A percentile compares a stretch with the other conserved stretches of the same genome.
phyloP scores from a whole-genome alignment of 306 rosid genomes.

The Begonia peltatifolia region DNA sequence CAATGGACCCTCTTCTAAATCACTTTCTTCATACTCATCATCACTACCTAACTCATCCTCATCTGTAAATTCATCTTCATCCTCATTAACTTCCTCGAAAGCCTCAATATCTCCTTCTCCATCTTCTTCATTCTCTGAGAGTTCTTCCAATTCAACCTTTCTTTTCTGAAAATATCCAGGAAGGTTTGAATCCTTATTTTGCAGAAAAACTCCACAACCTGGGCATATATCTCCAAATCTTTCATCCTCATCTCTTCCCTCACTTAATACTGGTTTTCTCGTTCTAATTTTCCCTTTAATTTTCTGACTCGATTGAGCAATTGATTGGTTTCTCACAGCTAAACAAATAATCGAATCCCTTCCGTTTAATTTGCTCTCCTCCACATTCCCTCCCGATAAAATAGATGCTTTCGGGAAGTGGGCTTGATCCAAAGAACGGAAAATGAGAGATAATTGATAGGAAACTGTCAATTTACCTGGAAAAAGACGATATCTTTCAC shows the following conservation, averaged over 20 bases:
- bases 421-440: neutral
- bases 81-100: constrained; percentile 8
- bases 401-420: constrained; percentile 3
- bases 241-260: constrained; percentile 89
- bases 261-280: constrained; percentile 47
- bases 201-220: constrained; percentile 97
- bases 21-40: constrained; percentile 19
- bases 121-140: constrained; percentile 21
- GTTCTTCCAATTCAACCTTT: constrained; percentile 18
- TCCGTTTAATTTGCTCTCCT: constrained; percentile 8
- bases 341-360: constrained; percentile 20
- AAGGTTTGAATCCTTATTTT: constrained; percentile 54
- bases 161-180: constrained; percentile 56
- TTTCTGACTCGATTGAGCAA: constrained; percentile 13
- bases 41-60: constrained; percentile 13
- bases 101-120: constrained; percentile 15
- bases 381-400: constrained; percentile 17
- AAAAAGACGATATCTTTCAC: constrained; percentile 9
- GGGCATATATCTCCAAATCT: constrained; percentile 60
- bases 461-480: constrained; percentile 23
- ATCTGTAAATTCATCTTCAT: constrained; percentile 7
- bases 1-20: constrained; percentile 13
- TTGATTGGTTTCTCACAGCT: constrained; percentile 26
- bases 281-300: constrained; percentile 16
- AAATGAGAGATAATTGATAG: constrained; percentile 8